These are phyloP conservation scores for Fonsecaea multimorphosa DNA, from an alignment of 2,329 filamentous ascomycete genomes.

Conservation along the genomic window DNA sequence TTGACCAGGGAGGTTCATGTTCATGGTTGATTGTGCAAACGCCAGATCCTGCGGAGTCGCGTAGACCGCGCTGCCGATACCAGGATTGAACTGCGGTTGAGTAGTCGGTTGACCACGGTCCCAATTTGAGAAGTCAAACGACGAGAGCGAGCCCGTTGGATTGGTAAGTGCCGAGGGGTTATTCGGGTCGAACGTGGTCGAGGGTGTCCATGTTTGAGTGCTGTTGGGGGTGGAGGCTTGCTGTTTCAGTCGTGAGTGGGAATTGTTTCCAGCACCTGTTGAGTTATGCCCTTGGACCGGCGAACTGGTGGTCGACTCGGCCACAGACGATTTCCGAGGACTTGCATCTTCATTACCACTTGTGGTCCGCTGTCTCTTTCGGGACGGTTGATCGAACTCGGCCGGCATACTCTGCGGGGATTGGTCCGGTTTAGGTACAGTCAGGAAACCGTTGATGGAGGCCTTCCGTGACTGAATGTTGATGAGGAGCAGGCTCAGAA, in stretches of 20 bases:
- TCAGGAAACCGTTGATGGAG: constrained; percentile 35
- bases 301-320: constrained; percentile 28
- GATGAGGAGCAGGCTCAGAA: constrained; percentile 44
- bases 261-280: background rate
- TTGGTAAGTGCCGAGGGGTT: constrained; percentile 29
- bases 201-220: constrained; percentile 32
- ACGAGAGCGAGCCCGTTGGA: constrained; percentile 10
- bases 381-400: constrained; percentile 40
- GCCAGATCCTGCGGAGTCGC: constrained; percentile 37
- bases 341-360: constrained; percentile 26
- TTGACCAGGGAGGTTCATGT: constrained; percentile 27
- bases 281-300: constrained; percentile 28
- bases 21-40: constrained; percentile 38
- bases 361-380: constrained; percentile 38
- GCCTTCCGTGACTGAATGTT: constrained; percentile 43
- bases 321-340: constrained; percentile 31
- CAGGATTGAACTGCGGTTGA: constrained; percentile 28
- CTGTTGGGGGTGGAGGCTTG: constrained; percentile 26
- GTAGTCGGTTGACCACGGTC: constrained; percentile 35
- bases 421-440: constrained; percentile 33
- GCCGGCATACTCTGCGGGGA: constrained; percentile 24
- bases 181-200: constrained; percentile 27
- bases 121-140: constrained; percentile 36
- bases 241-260: constrained; percentile 14
- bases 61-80: constrained; percentile 35